These are phyloP conservation scores for Antarctomyces pellizariae DNA, from an alignment of 495 filamentous ascomycete species.

Conservation along the genomic window DNA sequence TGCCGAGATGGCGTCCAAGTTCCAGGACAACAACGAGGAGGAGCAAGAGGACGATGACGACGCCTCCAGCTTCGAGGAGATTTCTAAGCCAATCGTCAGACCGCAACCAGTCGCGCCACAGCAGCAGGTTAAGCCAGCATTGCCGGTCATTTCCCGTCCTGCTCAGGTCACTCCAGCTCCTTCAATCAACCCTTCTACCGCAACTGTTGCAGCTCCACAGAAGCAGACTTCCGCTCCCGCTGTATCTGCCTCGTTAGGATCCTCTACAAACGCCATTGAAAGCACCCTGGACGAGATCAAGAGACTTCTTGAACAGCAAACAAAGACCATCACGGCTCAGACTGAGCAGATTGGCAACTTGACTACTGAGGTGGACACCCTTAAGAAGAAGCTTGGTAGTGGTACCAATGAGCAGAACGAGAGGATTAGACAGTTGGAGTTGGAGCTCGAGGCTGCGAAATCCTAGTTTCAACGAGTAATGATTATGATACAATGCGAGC, in stretches of 20 bases:
- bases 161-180: conserved; percentile 8
- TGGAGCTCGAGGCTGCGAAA: conserved; percentile 36
- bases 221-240: conserved; percentile 14
- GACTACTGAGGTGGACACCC: conserved; percentile 40
- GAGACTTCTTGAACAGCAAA: conserved; percentile 35
- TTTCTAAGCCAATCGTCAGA: conserved; percentile 31
- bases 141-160: conserved; percentile 6
- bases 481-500: too few species aligned
- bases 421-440: conserved; percentile 41
- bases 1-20: conserved; percentile 61
- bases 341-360: conserved; percentile 38
- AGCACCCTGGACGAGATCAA: conserved; percentile 37
- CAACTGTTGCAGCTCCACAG: conserved; percentile 15
- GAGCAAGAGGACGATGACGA: conserved; percentile 34
- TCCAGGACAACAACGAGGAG: conserved; percentile 47
- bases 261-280: conserved; percentile 15
- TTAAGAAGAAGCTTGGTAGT: conserved; percentile 34
- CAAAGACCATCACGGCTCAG: conserved; percentile 32
- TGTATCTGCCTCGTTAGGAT: conserved; percentile 5
- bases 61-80: conserved; percentile 62
- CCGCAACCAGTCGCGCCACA: conserved; percentile 13
- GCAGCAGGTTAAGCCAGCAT: conserved; percentile 11
- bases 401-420: conserved; percentile 35
- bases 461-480: too few species aligned
- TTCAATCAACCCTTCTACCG: conserved; percentile 11